Evolutionary conservation across 116 monocot species (phyloP).

Genomic region (Iris pallida): DNA sequence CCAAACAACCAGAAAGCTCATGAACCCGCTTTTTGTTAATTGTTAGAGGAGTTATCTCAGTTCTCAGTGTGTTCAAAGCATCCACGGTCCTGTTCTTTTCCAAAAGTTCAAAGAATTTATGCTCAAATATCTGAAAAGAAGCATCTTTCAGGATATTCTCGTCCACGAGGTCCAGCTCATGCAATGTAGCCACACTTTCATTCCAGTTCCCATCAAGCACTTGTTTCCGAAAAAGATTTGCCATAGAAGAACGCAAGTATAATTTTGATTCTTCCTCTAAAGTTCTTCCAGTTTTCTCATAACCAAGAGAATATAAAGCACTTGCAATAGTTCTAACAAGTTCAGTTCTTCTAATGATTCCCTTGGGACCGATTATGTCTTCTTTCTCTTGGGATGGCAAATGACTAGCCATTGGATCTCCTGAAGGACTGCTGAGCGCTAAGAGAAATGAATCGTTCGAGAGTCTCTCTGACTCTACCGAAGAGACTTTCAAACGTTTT

Average conservation of each 20-base stretch:
- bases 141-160: constrained; percentile 26
- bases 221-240: constrained; percentile 25
- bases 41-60: constrained; percentile 58
- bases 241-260: constrained; percentile 21
- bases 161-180: constrained; percentile 19
- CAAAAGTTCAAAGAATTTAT: constrained; percentile 41
- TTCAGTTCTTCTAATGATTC: constrained; percentile 60
- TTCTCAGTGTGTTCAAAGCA: constrained; percentile 57
- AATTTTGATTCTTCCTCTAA: constrained; percentile 68
- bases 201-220: constrained; percentile 42
- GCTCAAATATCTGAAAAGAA: constrained; percentile 33
- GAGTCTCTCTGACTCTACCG: too few relatives aligned
- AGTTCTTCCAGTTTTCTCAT: constrained; percentile 37
- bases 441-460: too few relatives aligned
- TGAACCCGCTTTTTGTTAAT: constrained; percentile 45
- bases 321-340: constrained; percentile 80
- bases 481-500: too few relatives aligned
- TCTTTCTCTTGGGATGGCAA: constrained; percentile 49
- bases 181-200: constrained; percentile 27
- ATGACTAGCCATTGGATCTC: constrained; percentile 54
- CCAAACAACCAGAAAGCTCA: constrained; percentile 48
- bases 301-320: constrained; percentile 83
- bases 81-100: constrained; percentile 37
- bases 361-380: constrained; percentile 55
- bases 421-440: too few relatives aligned